Percentiles rank a stretch among this genome's conserved stretches.
Evolutionary conservation across 805 yeast species (phyloP).

Genomic region (Martiniozyma abietophila): DNA sequence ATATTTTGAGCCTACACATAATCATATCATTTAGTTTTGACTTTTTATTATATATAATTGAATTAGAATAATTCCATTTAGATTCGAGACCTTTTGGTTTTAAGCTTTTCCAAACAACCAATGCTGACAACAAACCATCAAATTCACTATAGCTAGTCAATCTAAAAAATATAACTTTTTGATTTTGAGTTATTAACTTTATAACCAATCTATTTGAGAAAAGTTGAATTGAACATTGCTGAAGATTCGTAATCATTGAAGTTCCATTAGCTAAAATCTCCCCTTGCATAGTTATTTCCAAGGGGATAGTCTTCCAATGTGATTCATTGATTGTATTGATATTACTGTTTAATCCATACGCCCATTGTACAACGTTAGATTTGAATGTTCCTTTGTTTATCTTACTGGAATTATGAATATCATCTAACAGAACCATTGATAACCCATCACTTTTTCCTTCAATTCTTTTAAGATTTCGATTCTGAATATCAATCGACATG

Average conservation of each 20-base stretch:
- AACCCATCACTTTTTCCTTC: too few relatives aligned
- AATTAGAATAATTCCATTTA: constrained; percentile 37
- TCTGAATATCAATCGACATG: too few relatives aligned
- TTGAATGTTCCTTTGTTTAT: constrained; percentile 5
- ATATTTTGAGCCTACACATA: constrained; percentile 57
- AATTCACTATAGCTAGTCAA: constrained; percentile 31
- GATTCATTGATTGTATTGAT: constrained; percentile 2
- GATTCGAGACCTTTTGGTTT: constrained; percentile 36
- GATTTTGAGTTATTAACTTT: constrained; percentile 31
- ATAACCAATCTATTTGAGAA: constrained; percentile 27
- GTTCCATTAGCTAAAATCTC: constrained; percentile 16
- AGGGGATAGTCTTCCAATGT: constrained; percentile 17
- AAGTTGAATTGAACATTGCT: constrained; percentile 22
- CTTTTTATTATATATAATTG: constrained; percentile 19
- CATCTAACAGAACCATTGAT: too few relatives aligned
- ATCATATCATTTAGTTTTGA: constrained; percentile 30
- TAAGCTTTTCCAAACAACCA: constrained; percentile 43
- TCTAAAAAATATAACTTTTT: constrained; percentile 23
- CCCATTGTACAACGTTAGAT: constrained; percentile 7
- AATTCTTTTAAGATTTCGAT: too few relatives aligned
- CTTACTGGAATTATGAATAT: too few relatives aligned
- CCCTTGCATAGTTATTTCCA: constrained; percentile 22
- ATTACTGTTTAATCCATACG: constrained; percentile 5
- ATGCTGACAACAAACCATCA: constrained; percentile 30
- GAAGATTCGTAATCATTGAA: constrained; percentile 21